A percentile compares a stretch with the other conserved stretches of the same genome.
Conservation (phyloP, 306 rosid genomes). For the Acmispon strigosus region DNA sequence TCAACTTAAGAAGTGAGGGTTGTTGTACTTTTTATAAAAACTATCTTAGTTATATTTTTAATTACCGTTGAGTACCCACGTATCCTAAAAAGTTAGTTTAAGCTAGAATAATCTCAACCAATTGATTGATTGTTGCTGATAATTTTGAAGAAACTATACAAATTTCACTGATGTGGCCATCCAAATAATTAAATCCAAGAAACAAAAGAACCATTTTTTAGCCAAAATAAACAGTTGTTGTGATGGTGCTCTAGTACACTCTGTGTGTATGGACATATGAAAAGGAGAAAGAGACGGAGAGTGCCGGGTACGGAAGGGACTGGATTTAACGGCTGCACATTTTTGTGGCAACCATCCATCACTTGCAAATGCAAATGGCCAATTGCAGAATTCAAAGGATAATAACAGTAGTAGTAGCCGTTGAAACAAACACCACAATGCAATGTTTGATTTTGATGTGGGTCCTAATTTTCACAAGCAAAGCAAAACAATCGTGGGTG, state of each 20-base stretch:
- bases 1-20: no score
- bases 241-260: not conserved
- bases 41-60: no score
- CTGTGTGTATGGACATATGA: not conserved
- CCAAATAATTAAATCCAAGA: not conserved
- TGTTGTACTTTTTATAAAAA: no score
- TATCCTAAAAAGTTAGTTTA: no score
- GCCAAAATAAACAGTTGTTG: not conserved
- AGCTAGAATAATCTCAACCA: no score
- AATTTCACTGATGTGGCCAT: no score
- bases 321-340: conserved; percentile 45
- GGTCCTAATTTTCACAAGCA: conserved; percentile 26
- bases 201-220: not conserved
- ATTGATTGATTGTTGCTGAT: no score
- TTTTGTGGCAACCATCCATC: conserved; percentile 14
- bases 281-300: not conserved
- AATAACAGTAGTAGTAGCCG: not conserved
- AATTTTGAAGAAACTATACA: no score
- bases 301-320: conserved; percentile 51
- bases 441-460: conserved; percentile 12
- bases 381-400: conserved; percentile 19
- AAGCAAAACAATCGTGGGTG: conserved; percentile 22
- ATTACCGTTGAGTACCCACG: no score
- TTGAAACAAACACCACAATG: conserved; percentile 18
- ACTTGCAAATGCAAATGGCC: conserved; percentile 7